Percentiles rank a stretch among this genome's conserved stretches.
These are phyloP conservation scores for Russula emetica DNA, from an alignment of 768 basidiomycete genomes.

Conservation along the genomic window DNA sequence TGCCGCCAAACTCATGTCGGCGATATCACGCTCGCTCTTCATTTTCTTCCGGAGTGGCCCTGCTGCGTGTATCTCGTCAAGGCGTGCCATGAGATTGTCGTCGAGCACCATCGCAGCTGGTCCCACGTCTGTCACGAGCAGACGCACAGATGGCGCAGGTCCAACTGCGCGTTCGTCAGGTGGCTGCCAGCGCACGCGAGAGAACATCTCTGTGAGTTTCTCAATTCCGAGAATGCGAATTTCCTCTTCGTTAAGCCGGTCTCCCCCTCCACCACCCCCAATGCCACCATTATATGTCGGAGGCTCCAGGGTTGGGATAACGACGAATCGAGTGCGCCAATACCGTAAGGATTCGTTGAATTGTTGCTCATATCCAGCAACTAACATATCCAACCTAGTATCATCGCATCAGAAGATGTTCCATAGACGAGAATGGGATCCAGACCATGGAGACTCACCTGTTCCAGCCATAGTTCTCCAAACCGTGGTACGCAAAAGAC, in stretches of 20 bases:
- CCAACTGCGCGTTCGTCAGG: constrained; percentile 48
- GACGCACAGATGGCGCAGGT: constrained; percentile 57
- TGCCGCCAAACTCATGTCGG: constrained; percentile 54
- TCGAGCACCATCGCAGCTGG: constrained; percentile 79
- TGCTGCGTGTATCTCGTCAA: constrained; percentile 73
- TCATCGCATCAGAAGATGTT: constrained; percentile 5
- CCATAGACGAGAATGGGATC: background rate
- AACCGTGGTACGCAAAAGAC: constrained; percentile 69
- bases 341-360: constrained; percentile 82
- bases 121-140: constrained; percentile 81
- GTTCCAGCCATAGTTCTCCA: constrained; percentile 86
- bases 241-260: constrained; percentile 81
- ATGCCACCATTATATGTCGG: constrained; percentile 43
- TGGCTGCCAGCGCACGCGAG: constrained; percentile 74
- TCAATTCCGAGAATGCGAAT: constrained; percentile 85
- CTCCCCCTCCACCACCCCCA: constrained; percentile 53
- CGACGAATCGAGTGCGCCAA: constrained; percentile 90
- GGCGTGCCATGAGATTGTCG: constrained; percentile 67
- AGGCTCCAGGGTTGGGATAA: constrained; percentile 79
- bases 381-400: constrained; percentile 74
- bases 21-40: constrained; percentile 71
- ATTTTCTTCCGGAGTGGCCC: constrained; percentile 76
- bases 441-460: constrained; percentile 43
- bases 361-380: constrained; percentile 75
- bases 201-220: constrained; percentile 85